A percentile compares a stretch with the other conserved stretches of the same genome.
Evolutionary conservation across 352 stramenopile genomes (phyloP).

Genomic region (Blastocystis sp.): DNA sequence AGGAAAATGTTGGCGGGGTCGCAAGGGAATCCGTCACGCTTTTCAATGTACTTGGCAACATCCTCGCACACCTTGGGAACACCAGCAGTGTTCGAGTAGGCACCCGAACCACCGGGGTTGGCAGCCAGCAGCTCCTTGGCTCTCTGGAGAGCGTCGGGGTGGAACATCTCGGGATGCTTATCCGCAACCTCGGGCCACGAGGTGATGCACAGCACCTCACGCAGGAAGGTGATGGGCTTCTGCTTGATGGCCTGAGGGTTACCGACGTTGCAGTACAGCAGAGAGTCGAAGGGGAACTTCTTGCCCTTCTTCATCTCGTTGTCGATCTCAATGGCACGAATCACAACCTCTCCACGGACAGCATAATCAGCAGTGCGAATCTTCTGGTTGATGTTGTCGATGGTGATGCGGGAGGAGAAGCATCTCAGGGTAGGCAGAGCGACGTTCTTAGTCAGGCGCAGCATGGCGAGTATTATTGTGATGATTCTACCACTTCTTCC

Average conservation of each 20-base stretch:
- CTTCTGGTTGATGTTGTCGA: constrained; percentile 25
- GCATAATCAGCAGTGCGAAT: constrained; percentile 29
- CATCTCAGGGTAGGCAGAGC: background rate
- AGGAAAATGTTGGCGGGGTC: constrained; percentile 89
- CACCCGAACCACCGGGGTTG: constrained; percentile 74
- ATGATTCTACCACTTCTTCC: too few species aligned
- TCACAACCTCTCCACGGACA: constrained; percentile 33
- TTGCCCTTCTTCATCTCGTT: constrained; percentile 62
- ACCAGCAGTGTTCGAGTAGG: constrained; percentile 81
- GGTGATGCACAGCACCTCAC: constrained; percentile 76
- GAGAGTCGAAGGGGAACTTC: constrained; percentile 71
- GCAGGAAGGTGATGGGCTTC: constrained; percentile 78
- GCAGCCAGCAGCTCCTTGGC: constrained; percentile 59
- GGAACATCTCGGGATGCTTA: constrained; percentile 33
- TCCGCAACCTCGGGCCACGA: constrained; percentile 33
- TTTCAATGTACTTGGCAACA: constrained; percentile 74
- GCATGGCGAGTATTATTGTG: too few species aligned
- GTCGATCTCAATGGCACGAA: constrained; percentile 36
- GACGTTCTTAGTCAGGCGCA: background rate
- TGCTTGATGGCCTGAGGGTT: constrained; percentile 82
- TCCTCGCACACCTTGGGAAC: constrained; percentile 74
- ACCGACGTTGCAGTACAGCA: constrained; percentile 82
- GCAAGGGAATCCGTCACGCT: constrained; percentile 74
- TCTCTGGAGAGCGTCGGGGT: constrained; percentile 51
- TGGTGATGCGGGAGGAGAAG: constrained; percentile 2